phyloP scores from a whole-genome alignment of 1,284 basidiomycete species.

The Pholiota adiposa region DNA sequence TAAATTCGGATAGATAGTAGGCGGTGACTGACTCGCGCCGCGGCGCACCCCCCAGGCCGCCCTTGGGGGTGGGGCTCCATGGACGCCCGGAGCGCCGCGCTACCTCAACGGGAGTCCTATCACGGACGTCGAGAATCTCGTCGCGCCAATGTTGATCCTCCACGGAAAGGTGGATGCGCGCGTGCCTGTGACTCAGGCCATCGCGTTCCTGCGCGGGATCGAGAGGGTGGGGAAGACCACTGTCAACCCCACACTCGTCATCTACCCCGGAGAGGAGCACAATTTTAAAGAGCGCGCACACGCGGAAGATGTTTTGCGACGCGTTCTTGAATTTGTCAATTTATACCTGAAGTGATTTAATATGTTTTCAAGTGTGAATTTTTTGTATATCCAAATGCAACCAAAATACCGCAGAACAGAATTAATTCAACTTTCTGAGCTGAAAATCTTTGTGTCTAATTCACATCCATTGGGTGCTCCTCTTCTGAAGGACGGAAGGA shows the following conservation, averaged over 20 bases:
- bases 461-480: too few species aligned
- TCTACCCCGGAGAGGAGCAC: constrained; percentile 14
- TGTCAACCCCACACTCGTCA: constrained; percentile 8
- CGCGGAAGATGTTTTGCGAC: constrained; percentile 11
- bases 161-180: constrained; percentile 16
- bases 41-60: not conserved
- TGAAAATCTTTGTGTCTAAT: too few species aligned
- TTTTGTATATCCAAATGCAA: too few species aligned
- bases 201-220: constrained; percentile 14
- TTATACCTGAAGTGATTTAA: constrained; percentile 8
- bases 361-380: too few species aligned
- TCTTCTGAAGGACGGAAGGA: too few species aligned
- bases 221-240: constrained; percentile 11
- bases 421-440: too few species aligned
- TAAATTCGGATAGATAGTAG: too few species aligned
- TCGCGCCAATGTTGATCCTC: constrained; percentile 12
- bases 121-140: constrained; percentile 15
- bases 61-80: constrained; percentile 13
- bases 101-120: constrained; percentile 16
- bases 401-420: too few species aligned
- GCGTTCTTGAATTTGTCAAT: constrained; percentile 11
- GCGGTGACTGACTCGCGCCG: too few species aligned
- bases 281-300: constrained; percentile 12
- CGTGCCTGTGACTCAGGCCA: constrained; percentile 15
- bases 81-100: constrained; percentile 13